Evolutionary conservation across 208 protist genomes (phyloP).

Genomic region (Leishmania martiniquensis): DNA sequence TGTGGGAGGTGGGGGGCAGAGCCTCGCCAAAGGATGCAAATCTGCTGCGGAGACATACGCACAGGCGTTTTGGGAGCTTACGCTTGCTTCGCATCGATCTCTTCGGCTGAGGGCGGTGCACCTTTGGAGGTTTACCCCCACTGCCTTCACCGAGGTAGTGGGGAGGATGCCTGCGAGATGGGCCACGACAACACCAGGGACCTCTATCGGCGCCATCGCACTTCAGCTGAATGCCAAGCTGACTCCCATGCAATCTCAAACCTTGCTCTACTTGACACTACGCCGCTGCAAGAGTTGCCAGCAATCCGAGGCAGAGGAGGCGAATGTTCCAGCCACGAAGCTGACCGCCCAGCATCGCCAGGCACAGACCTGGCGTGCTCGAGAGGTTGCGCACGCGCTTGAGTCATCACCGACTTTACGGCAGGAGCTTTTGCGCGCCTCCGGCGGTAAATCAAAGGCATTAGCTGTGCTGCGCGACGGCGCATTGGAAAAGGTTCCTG

Average conservation of each 20-base stretch:
- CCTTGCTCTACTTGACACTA: constrained; percentile 8
- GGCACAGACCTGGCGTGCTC: background rate
- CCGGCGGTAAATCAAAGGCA: background rate
- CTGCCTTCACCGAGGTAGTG: background rate
- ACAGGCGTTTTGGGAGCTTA: constrained; percentile 5
- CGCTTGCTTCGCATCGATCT: background rate
- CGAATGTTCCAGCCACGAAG: background rate
- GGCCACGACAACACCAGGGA: background rate
- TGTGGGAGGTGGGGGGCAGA: constrained; percentile 18
- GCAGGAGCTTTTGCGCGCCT: no score
- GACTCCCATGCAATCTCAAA: constrained; percentile 14
- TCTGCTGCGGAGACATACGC: background rate
- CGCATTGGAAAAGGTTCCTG: constrained; percentile 8
- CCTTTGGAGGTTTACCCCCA: background rate
- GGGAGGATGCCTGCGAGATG: background rate
- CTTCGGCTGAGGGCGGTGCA: background rate
- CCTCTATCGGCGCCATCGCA: background rate
- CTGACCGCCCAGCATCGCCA: constrained; percentile 3
- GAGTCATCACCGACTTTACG: background rate
- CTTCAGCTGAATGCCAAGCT: constrained; percentile 14
- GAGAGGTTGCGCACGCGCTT: background rate
- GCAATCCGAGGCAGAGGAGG: constrained; percentile 6
- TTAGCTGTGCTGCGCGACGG: background rate
- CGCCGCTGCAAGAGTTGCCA: constrained; percentile 6
- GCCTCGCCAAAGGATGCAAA: background rate